These are phyloP conservation scores for Podospora pseudoanserina DNA, from an alignment of 495 filamentous ascomycete genomes.

Conservation along the genomic window DNA sequence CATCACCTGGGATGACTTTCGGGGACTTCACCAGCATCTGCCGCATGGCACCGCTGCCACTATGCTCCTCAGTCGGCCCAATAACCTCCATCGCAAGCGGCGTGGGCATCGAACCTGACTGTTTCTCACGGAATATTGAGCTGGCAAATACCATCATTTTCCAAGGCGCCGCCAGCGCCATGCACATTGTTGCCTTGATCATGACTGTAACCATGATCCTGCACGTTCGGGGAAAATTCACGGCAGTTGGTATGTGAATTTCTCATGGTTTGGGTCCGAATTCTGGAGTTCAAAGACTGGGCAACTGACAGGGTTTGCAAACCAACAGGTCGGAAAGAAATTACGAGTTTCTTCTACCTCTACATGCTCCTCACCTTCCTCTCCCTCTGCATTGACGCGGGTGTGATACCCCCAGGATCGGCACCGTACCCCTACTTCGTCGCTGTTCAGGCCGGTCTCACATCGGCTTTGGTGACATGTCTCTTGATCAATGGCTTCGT, in stretches of 20 bases:
- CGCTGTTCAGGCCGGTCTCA: slow-evolving; percentile 81
- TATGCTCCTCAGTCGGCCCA: slow-evolving; percentile 78
- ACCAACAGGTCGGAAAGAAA: slow-evolving; percentile 86
- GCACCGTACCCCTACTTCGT: slow-evolving; percentile 85
- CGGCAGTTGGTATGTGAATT: slow-evolving; percentile 82
- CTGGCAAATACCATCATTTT: slow-evolving; percentile 98
- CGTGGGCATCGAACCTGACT: slow-evolving; percentile 80
- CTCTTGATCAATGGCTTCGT: slow-evolving; percentile 97
- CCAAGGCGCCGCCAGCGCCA: slow-evolving; percentile 82
- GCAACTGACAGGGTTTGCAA: slow-evolving; percentile 9
- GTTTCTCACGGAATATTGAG: slow-evolving; percentile 93
- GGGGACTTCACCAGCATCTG: slow-evolving; percentile 88
- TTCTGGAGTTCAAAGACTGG: neutral
- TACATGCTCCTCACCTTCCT: slow-evolving; percentile 85
- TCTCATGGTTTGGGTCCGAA: neutral
- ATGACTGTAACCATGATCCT: slow-evolving; percentile 98
- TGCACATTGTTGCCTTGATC: slow-evolving; percentile 84
- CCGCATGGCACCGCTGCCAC: slow-evolving; percentile 73
- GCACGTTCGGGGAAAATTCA: slow-evolving; percentile 96
- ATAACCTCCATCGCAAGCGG: slow-evolving; percentile 59
- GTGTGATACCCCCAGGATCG: slow-evolving; percentile 81
- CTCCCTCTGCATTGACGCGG: slow-evolving; percentile 89
- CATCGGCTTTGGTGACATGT: slow-evolving; percentile 84
- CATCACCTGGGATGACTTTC: slow-evolving; percentile 66
- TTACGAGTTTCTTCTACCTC: slow-evolving; percentile 95